Conservation (phyloP, 106 monocot species). For the Dendrobium nobile region DNA sequence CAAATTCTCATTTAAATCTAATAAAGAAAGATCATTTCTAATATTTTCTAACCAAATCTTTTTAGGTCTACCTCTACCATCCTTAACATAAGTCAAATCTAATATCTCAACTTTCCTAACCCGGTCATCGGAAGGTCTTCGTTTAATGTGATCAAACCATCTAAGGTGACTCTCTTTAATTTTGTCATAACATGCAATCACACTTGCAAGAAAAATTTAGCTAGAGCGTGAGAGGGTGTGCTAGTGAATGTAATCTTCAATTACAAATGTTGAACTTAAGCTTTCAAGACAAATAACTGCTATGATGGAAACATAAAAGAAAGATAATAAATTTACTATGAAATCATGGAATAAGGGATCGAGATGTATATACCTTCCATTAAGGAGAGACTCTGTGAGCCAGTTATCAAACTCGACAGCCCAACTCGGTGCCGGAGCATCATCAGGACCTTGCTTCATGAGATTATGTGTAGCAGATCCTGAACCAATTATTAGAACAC, state of each 20-base stretch:
- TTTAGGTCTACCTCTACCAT: too few relatives aligned
- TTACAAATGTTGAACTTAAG: neutral
- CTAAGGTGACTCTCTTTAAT: neutral
- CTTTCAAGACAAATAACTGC: neutral
- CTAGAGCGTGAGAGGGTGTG: neutral
- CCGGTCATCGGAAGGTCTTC: too few relatives aligned
- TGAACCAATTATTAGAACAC: slow-evolving; percentile 74
- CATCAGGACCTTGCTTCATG: slow-evolving; percentile 17
- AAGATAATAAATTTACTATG: neutral
- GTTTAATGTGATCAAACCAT: too few relatives aligned
- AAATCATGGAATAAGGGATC: neutral
- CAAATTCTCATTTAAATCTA: too few relatives aligned
- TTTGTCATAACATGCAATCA: neutral
- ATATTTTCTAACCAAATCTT: too few relatives aligned
- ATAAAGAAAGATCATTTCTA: too few relatives aligned
- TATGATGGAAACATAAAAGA: neutral
- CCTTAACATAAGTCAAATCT: too few relatives aligned
- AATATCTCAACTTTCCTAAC: too few relatives aligned
- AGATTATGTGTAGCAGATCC: slow-evolving; percentile 82
- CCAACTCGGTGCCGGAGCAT: slow-evolving; percentile 31
- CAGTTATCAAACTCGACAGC: slow-evolving; percentile 62
- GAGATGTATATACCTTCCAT: slow-evolving; percentile 44
- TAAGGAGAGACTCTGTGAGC: slow-evolving; percentile 52
- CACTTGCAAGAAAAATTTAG: neutral
- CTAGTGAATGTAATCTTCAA: neutral